phyloP scores from a whole-genome alignment of 331 rosid genomes.

The Rosa hybrid region DNA sequence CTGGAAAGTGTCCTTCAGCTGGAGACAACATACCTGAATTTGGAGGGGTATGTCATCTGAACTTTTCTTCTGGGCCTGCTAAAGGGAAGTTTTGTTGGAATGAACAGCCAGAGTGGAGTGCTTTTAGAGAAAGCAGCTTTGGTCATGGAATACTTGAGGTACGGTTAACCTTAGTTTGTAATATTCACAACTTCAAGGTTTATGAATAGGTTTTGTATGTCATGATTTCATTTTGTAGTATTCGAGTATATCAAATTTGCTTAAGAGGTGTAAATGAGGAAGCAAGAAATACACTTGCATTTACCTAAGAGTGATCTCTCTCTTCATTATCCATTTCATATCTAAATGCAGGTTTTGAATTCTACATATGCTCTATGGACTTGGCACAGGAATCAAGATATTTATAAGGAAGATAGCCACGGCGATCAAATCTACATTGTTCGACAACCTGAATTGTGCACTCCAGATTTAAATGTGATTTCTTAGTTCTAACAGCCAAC shows the following conservation, averaged over 20 bases:
- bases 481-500: background rate
- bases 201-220: background rate
- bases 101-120: conserved; percentile 91
- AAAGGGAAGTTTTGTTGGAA: conserved; percentile 85
- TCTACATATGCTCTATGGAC: conserved; percentile 87
- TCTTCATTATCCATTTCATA: background rate
- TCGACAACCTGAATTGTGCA: conserved; percentile 70
- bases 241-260: background rate
- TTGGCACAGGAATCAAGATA: conserved; percentile 91
- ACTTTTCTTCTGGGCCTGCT: conserved; percentile 77
- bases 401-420: conserved; percentile 51
- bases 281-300: background rate
- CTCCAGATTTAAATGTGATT: conserved; percentile 40
- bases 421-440: conserved; percentile 86
- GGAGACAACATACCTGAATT: conserved; percentile 76
- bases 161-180: conserved; percentile 3
- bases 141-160: conserved; percentile 98
- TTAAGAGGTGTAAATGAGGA: background rate
- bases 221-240: no score
- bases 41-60: conserved; percentile 79
- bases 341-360: conserved; percentile 62
- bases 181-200: background rate
- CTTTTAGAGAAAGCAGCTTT: conserved; percentile 95
- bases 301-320: background rate
- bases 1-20: conserved; percentile 82